phyloP scores from a whole-genome alignment of 192 early-diverging fungal species.

The Backusella mclennaniae region DNA sequence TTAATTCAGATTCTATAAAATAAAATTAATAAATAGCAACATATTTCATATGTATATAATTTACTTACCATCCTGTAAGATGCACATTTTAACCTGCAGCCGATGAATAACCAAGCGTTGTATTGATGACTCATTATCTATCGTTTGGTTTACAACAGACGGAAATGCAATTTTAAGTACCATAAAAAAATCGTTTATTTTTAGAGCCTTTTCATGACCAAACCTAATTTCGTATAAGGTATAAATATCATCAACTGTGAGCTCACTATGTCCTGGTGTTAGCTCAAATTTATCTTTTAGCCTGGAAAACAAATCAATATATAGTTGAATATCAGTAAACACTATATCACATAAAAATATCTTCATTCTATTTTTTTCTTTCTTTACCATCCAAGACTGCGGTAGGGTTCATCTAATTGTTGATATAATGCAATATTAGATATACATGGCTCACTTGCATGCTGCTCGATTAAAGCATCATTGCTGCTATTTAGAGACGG shows the following conservation, averaged over 20 bases:
- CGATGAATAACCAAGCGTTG: constrained; percentile 18
- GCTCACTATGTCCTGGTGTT: constrained; percentile 25
- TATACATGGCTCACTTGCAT: constrained; percentile 14
- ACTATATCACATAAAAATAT: background rate
- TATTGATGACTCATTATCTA: constrained; percentile 4
- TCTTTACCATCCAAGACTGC: constrained; percentile 53
- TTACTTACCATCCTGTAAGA: constrained; percentile 33
- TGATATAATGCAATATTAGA: constrained; percentile 33
- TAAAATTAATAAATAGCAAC: background rate
- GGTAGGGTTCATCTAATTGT: constrained; percentile 53
- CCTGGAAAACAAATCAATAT: constrained; percentile 25
- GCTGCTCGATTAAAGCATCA: background rate
- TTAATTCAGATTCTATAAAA: constrained; percentile 23
- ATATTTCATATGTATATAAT: background rate
- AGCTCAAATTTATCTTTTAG: constrained; percentile 52
- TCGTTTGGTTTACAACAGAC: background rate
- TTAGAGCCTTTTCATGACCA: constrained; percentile 30
- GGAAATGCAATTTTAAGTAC: constrained; percentile 40
- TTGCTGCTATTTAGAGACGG: background rate
- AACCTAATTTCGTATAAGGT: constrained; percentile 49
- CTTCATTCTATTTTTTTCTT: background rate
- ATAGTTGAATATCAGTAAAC: background rate
- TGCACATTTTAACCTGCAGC: constrained; percentile 27
- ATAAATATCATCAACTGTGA: constrained; percentile 45
- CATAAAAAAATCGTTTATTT: constrained; percentile 25